These are phyloP conservation scores for Posidonia oceanica DNA, from an alignment of 116 monocot species.

Conservation along the genomic window DNA sequence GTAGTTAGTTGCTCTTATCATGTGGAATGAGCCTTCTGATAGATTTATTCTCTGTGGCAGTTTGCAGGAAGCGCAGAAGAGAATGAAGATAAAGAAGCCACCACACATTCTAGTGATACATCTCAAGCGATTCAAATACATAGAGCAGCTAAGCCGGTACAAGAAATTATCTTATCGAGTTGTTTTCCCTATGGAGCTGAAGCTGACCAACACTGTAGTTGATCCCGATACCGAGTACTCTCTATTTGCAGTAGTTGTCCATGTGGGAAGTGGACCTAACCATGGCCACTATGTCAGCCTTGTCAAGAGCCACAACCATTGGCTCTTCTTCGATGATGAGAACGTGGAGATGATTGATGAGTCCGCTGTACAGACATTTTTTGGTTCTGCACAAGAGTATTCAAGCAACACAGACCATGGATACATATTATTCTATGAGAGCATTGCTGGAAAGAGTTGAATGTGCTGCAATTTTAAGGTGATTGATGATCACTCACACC, in stretches of 20 bases:
- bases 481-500: background rate
- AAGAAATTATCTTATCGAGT: conserved; percentile 85
- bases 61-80: conserved; percentile 93
- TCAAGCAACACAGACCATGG: conserved; percentile 89
- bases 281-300: conserved; percentile 90
- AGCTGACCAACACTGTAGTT: conserved; percentile 63
- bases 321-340: conserved; percentile 90
- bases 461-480: conserved; percentile 1
- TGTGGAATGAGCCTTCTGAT: too few relatives aligned
- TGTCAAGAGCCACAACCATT: conserved; percentile 83
- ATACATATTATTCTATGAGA: conserved; percentile 91
- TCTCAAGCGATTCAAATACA: conserved; percentile 93
- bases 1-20: too few relatives aligned
- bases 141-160: conserved; percentile 75
- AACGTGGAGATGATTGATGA: conserved; percentile 95
- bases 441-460: conserved; percentile 11
- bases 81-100: conserved; percentile 92
- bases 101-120: conserved; percentile 83
- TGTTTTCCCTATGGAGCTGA: conserved; percentile 86
- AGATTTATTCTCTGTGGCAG: conserved; percentile 19
- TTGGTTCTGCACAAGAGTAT: conserved; percentile 83
- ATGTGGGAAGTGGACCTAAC: conserved; percentile 81
- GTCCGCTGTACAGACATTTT: conserved; percentile 66
- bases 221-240: conserved; percentile 68
- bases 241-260: conserved; percentile 82